These are phyloP conservation scores for Coemansia sp. DNA, from an alignment of 192 early-diverging fungal genomes.

Conservation along the genomic window DNA sequence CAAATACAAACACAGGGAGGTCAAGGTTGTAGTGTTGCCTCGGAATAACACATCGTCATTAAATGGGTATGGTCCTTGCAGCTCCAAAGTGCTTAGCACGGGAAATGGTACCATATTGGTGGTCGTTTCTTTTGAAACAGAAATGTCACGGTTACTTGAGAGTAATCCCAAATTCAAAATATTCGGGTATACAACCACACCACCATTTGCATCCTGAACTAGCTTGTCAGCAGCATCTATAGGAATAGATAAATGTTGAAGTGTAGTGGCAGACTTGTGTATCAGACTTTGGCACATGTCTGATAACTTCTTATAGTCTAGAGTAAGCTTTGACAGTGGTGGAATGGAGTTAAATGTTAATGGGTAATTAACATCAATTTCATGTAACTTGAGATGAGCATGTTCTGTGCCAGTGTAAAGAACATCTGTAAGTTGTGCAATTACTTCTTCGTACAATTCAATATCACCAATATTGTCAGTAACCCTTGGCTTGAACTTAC, in stretches of 20 bases:
- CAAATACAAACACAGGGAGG: no score
- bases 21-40: background rate
- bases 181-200: background rate
- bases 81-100: background rate
- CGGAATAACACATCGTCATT: background rate
- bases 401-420: no score
- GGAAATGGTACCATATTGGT: background rate
- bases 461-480: background rate
- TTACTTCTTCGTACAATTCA: background rate
- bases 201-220: background rate
- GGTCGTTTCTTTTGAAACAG: no score
- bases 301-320: background rate
- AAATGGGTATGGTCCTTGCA: background rate
- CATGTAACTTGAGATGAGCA: no score
- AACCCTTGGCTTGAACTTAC: background rate
- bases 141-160: no score
- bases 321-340: background rate
- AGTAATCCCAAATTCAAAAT: background rate
- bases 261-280: no score
- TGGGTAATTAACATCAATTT: no score
- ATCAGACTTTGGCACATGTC: background rate
- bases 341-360: no score
- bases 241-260: background rate
- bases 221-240: background rate
- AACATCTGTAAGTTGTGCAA: no score